Evolutionary conservation across 2,329 filamentous ascomycete genomes (phyloP).

Genomic region (Ambrosiella beaveri): DNA sequence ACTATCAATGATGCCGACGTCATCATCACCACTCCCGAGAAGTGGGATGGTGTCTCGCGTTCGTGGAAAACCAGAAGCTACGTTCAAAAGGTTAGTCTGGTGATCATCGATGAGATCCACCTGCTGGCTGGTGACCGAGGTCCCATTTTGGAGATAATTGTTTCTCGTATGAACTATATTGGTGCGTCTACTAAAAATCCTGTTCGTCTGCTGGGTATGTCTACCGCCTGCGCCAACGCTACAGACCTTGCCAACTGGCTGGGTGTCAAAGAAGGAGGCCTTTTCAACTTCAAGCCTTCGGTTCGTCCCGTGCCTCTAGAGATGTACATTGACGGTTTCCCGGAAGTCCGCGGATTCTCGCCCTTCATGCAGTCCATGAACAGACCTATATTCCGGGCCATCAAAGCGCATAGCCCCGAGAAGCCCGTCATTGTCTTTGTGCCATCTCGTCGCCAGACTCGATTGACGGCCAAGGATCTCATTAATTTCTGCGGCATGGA

Average conservation of each 20-base stretch:
- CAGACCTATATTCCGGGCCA: constrained; percentile 83
- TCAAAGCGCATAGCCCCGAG: constrained; percentile 88
- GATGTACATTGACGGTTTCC: constrained; percentile 94
- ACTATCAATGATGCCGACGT: constrained; percentile 94
- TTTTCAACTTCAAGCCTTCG: constrained; percentile 96
- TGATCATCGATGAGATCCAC: constrained; percentile 98
- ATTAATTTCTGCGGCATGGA: constrained; percentile 99
- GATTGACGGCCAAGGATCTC: constrained; percentile 84
- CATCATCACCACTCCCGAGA: constrained; percentile 98
- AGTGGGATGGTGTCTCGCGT: constrained; percentile 98
- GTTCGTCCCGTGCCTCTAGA: constrained; percentile 91
- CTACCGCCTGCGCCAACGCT: constrained; percentile 91
- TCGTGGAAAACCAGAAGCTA: constrained; percentile 98
- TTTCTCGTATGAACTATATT: constrained; percentile 92
- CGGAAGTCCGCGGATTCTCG: constrained; percentile 86
- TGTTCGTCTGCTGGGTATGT: constrained; percentile 93
- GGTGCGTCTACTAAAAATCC: constrained; percentile 80
- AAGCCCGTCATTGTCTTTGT: constrained; percentile 99
- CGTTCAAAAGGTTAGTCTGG: constrained; percentile 81
- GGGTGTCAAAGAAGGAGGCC: constrained; percentile 68
- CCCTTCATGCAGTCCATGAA: constrained; percentile 99
- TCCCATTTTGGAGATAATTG: constrained; percentile 96
- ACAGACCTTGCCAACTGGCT: constrained; percentile 91
- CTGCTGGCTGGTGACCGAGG: constrained; percentile 90
- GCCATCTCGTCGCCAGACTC: constrained; percentile 83